Percentiles rank a stretch among this genome's conserved stretches.
These are phyloP conservation scores for Leccinum griseonigrum DNA, from an alignment of 1,284 basidiomycete species.

Conservation along the genomic window DNA sequence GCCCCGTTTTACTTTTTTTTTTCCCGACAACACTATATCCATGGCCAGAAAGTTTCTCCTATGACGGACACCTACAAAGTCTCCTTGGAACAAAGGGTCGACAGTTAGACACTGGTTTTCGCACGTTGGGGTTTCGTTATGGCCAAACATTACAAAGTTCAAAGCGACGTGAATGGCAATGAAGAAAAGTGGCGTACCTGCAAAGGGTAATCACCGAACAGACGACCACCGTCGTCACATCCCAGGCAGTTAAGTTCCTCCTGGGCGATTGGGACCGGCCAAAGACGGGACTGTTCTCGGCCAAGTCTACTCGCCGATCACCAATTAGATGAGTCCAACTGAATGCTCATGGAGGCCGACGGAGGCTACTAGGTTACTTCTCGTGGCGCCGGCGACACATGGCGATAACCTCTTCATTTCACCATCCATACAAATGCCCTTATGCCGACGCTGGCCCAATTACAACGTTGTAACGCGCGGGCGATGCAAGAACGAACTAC, in stretches of 20 bases:
- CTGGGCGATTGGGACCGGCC: background rate
- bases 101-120: constrained; percentile 1
- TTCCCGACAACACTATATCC: constrained; percentile 4
- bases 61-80: background rate
- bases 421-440: background rate
- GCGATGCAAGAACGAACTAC: background rate
- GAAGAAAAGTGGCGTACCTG: constrained; percentile 1
- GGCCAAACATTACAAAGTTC: background rate
- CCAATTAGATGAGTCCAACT: background rate
- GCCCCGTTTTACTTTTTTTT: background rate
- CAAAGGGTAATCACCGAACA: constrained; percentile 10
- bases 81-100: constrained; percentile 2
- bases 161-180: background rate
- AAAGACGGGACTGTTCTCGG: background rate
- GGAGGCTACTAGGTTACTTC: constrained; percentile 1
- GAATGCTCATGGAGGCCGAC: constrained; percentile 4
- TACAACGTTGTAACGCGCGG: background rate
- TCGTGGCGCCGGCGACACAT: constrained; percentile 2
- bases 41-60: background rate
- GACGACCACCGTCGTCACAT: background rate
- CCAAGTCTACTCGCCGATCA: background rate
- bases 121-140: constrained; percentile 1
- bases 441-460: background rate
- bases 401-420: background rate
- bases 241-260: background rate